phyloP scores from a whole-genome alignment of 345 rosid genomes.

The Salix brachista region DNA sequence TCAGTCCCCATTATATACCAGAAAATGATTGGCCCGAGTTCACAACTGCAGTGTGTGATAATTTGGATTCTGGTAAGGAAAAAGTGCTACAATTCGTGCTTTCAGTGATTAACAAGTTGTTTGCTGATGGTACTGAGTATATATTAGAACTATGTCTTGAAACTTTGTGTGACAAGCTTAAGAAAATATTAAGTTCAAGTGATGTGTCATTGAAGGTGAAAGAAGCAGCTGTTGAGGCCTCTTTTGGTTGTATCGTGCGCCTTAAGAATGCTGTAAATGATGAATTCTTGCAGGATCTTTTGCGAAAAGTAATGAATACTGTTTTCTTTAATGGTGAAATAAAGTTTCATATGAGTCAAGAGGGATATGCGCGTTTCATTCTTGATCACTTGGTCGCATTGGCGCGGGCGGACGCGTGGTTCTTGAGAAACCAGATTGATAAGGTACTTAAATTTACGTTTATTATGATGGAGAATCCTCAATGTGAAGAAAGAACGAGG shows the following conservation, averaged over 20 bases:
- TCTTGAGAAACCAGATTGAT: background rate
- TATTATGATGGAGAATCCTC: background rate
- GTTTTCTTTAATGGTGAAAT: background rate
- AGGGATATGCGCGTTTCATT: background rate
- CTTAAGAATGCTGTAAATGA: background rate
- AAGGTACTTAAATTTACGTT: background rate
- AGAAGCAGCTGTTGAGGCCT: background rate
- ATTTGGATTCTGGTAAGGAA: background rate
- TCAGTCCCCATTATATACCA: background rate
- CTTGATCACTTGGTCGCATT: background rate
- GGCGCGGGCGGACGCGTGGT: background rate
- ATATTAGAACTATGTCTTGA: background rate
- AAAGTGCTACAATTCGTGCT: background rate
- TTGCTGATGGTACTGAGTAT: background rate
- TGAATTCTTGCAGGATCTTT: background rate
- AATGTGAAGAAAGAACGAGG: background rate
- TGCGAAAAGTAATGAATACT: background rate
- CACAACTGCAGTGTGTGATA: background rate
- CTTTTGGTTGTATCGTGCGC: background rate
- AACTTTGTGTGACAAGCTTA: background rate
- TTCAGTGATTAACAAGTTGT: background rate
- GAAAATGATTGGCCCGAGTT: background rate
- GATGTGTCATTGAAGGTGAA: background rate
- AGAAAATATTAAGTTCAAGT: background rate
- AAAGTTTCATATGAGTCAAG: background rate